These are phyloP conservation scores for Penicillium sclerotigenum DNA, from an alignment of 2,329 filamentous ascomycete genomes.

Conservation along the genomic window DNA sequence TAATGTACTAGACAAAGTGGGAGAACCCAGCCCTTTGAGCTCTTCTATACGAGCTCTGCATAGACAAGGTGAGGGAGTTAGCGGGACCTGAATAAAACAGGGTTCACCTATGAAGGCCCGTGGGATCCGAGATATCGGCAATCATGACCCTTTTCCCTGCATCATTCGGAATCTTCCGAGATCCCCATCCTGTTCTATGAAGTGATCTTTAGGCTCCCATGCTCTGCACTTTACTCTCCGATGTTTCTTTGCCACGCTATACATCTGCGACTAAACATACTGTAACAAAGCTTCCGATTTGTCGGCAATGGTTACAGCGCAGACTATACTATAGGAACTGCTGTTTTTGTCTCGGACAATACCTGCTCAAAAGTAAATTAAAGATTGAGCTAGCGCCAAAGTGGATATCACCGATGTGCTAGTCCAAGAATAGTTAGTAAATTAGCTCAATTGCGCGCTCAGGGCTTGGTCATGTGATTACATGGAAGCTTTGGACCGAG, in stretches of 20 bases:
- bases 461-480: not conserved
- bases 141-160: not conserved
- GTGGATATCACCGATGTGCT: not conserved
- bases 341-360: not conserved
- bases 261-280: accelerated
- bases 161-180: not conserved
- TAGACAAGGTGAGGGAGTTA: not conserved
- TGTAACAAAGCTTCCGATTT: no score
- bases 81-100: not conserved
- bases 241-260: not conserved
- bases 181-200: not conserved
- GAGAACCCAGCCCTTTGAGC: not conserved
- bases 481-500: not conserved
- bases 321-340: not conserved
- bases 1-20: not conserved
- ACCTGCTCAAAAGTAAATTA: not conserved
- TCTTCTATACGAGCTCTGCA: not conserved
- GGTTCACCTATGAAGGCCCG: not conserved
- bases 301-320: not conserved
- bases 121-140: not conserved
- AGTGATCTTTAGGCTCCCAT: not conserved
- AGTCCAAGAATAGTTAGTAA: not conserved
- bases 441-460: slow-evolving; percentile 7
- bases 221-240: not conserved
- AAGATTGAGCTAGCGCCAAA: not conserved